phyloP scores from a whole-genome alignment of 352 stramenopile genomes.

The Phytophthora sojae region DNA sequence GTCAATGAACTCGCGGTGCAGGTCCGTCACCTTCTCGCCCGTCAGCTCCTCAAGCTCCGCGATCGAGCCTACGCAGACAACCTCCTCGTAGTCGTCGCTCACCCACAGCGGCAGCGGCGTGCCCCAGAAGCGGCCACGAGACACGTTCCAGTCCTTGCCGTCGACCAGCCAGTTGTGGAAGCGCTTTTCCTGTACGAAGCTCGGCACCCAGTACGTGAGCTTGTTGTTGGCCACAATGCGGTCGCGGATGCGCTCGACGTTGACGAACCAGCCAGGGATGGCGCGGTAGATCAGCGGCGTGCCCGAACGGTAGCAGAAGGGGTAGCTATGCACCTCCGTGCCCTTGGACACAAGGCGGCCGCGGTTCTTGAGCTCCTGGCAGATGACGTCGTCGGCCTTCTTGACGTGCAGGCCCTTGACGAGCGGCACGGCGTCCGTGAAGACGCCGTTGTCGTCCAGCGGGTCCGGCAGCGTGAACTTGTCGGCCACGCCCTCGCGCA shows the following conservation, averaged over 20 bases:
- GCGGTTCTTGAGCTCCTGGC: slow-evolving; percentile 93
- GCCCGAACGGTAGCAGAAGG: slow-evolving; percentile 99
- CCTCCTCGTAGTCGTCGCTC: slow-evolving; percentile 97
- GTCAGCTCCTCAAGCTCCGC: slow-evolving; percentile 96
- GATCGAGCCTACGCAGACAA: slow-evolving; percentile 97
- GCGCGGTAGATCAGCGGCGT: slow-evolving; percentile 99
- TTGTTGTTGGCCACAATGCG: slow-evolving; percentile 93
- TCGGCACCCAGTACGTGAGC: slow-evolving; percentile 84
- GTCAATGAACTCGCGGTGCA: slow-evolving; percentile 99
- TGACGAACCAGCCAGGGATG: slow-evolving; percentile 99
- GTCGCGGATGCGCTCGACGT: slow-evolving; percentile 98
- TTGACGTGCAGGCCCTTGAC: slow-evolving; percentile 98
- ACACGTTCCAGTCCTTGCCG: slow-evolving; percentile 99
- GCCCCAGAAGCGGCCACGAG: slow-evolving; percentile 98
- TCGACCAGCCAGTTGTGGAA: slow-evolving; percentile 99
- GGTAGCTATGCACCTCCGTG: slow-evolving; percentile 98
- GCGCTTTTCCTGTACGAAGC: slow-evolving; percentile 98
- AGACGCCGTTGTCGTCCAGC: slow-evolving; percentile 97
- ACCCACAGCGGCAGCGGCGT: slow-evolving; percentile 99
- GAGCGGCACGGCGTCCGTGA: slow-evolving; percentile 93
- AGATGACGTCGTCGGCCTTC: slow-evolving; percentile 97
- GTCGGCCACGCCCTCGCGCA: slow-evolving; percentile 94
- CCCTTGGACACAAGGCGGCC: slow-evolving; percentile 97
- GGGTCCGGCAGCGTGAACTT: slow-evolving; percentile 97
- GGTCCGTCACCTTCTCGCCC: slow-evolving; percentile 93